A percentile compares a stretch with the other conserved stretches of the same genome.
Conservation (phyloP, 2,329 filamentous ascomycete genomes). For the Ascochyta pisi region DNA sequence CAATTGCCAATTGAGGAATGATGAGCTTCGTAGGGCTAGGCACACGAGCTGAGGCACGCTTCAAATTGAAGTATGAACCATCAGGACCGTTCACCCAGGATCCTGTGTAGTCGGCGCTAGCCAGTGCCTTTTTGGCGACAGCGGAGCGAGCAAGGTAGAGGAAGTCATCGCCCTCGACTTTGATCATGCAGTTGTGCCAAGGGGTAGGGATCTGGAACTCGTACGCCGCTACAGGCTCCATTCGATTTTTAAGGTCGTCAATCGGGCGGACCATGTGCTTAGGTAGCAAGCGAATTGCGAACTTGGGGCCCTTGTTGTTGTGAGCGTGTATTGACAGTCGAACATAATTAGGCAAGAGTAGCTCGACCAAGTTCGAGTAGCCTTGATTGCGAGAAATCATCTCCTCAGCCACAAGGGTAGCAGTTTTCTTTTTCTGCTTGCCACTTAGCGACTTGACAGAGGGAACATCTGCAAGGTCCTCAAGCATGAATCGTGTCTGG, state of each 20-base stretch:
- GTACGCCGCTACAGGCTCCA: constrained; percentile 35
- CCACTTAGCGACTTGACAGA: constrained; percentile 34
- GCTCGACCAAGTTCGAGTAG: constrained; percentile 57
- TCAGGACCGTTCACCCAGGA: constrained; percentile 36
- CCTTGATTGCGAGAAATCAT: constrained; percentile 55
- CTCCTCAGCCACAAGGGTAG: constrained; percentile 44
- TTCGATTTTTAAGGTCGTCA: constrained; percentile 39
- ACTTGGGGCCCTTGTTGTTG: constrained; percentile 52
- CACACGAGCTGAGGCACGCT: constrained; percentile 20
- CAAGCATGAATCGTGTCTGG: constrained; percentile 49
- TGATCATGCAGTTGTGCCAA: constrained; percentile 54
- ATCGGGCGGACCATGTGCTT: constrained; percentile 41
- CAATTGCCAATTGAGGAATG: constrained; percentile 21
- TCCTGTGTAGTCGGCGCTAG: constrained; percentile 29
- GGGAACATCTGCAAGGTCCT: constrained; percentile 40
- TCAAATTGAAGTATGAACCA: constrained; percentile 37
- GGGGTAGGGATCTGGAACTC: constrained; percentile 51
- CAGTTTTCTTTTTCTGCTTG: constrained; percentile 47
- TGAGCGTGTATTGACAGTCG: constrained; percentile 59
- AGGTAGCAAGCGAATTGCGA: constrained; percentile 52
- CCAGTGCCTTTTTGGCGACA: constrained; percentile 34
- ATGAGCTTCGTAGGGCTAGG: constrained; percentile 15
- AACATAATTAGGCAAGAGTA: constrained; percentile 55
- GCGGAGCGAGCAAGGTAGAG: constrained; percentile 37
- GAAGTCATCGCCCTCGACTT: constrained; percentile 39